phyloP scores from a whole-genome alignment of 805 yeast genomes.

The Metschnikowia borealis region DNA sequence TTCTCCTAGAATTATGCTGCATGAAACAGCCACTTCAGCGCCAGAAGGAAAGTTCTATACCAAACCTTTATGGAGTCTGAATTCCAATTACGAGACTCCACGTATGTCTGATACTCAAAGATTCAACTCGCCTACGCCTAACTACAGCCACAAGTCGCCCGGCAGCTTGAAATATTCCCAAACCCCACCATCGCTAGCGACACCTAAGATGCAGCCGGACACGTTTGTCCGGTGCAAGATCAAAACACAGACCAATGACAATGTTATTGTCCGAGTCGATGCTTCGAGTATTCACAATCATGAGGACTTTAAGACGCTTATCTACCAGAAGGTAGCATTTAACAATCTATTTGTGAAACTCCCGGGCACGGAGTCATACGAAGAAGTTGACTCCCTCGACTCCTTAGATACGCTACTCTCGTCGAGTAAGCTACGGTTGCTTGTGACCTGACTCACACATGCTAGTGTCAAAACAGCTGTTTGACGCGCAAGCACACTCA shows the following conservation, averaged over 20 bases:
- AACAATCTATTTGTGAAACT: constrained; percentile 25
- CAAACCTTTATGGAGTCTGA: not conserved
- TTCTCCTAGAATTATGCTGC: not conserved
- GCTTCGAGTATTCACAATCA: constrained; percentile 13
- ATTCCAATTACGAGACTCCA: not conserved
- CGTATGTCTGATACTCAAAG: not conserved
- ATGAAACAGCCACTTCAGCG: not conserved
- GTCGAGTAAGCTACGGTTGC: constrained; percentile 22
- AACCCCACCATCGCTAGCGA: constrained; percentile 1
- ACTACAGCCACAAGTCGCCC: not conserved
- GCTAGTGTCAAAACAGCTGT: not conserved
- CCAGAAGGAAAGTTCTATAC: not conserved
- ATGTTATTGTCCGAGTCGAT: constrained; percentile 24
- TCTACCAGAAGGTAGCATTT: constrained; percentile 24
- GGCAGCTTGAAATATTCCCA: not conserved
- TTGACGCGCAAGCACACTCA: not conserved
- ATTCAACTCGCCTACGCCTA: not conserved
- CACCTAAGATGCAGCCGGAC: constrained; percentile 1
- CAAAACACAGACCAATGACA: constrained; percentile 24
- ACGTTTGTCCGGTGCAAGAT: constrained; percentile 24
- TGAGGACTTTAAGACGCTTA: constrained; percentile 22
- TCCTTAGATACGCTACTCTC: constrained; percentile 17
- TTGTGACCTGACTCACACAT: constrained; percentile 13
- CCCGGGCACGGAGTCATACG: constrained; percentile 21
- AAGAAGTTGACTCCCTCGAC: constrained; percentile 23